These are phyloP conservation scores for Croton laevigatus DNA, from an alignment of 441 rosid genomes.

Conservation along the genomic window DNA sequence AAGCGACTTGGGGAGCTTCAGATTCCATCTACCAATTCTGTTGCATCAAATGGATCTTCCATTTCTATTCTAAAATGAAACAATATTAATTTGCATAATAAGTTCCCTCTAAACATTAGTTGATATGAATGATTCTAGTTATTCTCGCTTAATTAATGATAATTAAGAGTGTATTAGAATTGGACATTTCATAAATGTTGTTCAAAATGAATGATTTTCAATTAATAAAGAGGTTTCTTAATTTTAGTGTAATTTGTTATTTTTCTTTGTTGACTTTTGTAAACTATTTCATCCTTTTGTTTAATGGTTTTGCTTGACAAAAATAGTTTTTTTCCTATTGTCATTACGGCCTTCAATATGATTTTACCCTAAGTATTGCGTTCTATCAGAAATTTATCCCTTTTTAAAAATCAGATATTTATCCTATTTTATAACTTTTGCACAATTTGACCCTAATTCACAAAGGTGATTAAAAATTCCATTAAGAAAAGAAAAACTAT, in stretches of 20 bases:
- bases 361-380: too few species aligned
- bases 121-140: slow-evolving; percentile 5
- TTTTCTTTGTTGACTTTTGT: not conserved
- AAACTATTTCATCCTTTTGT: not conserved
- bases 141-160: not conserved
- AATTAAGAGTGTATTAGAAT: not conserved
- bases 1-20: not conserved
- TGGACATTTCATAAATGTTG: slow-evolving; percentile 6
- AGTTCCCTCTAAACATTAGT: not conserved
- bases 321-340: too few species aligned
- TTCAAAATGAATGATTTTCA: not conserved
- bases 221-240: not conserved
- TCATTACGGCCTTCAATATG: too few species aligned
- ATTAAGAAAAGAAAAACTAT: too few species aligned
- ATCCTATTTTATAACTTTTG: too few species aligned
- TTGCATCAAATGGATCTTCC: not conserved
- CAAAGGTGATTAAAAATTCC: too few species aligned
- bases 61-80: not conserved
- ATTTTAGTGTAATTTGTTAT: not conserved
- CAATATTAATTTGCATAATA: not conserved
- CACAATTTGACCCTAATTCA: too few species aligned
- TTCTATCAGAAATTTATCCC: too few species aligned
- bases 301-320: not conserved
- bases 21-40: not conserved
- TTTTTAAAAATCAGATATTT: too few species aligned